Evolutionary conservation across 176 grass and related monocot genomes (phyloP), one percentile per base, ranked within the genome.

Genomic region (Cenchrus purpureus): DNA sequence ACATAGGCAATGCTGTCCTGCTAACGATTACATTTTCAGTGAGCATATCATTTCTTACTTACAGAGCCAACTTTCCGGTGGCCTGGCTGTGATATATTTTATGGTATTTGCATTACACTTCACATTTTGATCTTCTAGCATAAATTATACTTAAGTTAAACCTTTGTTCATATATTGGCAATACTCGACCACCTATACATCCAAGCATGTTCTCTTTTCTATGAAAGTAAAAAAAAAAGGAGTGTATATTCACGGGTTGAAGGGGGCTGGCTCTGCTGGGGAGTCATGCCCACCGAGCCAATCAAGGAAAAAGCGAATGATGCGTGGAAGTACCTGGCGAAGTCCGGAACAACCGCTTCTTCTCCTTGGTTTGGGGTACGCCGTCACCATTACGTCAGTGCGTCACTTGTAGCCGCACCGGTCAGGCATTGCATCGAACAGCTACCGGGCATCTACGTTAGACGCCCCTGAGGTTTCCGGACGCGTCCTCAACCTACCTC

Each of bases 261-360:
- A 25, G 25, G 25, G 25, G 25, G 25, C 25, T 25, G 25, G 25
- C 25, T 25, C 25, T 25, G 25, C 25, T 25, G 25, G 25, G 25
- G 25, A 25, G 25, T 25, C 25, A 25, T 50, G 44, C 48, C 8
- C 12, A 6, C 46, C 1, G 12, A 31, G 71, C 49, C 3, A 12
- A 31, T 49, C 71, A 74, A 17, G 44, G 48, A 31, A 79, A 43
- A 64, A 32, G 48, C 4, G 44, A 32, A 17, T 6, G 77, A 65
- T 22, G 25, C 77, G 16, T 51, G 61, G 43, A 79, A 71, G 13
- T 86, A 86, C 65, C 74, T 86, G 66, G 2, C 12, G 22, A 17
- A 79, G 48, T 10, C 55, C 13, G 16, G 43, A 43, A 40, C 19
- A 7, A 15, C 14, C 8, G 8, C 25, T 10, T 65, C 61, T 51